A percentile compares a stretch with the other conserved stretches of the same genome.
phyloP scores from a whole-genome alignment of 2,329 filamentous ascomycete species.

The Colletotrichum theobromicola region DNA sequence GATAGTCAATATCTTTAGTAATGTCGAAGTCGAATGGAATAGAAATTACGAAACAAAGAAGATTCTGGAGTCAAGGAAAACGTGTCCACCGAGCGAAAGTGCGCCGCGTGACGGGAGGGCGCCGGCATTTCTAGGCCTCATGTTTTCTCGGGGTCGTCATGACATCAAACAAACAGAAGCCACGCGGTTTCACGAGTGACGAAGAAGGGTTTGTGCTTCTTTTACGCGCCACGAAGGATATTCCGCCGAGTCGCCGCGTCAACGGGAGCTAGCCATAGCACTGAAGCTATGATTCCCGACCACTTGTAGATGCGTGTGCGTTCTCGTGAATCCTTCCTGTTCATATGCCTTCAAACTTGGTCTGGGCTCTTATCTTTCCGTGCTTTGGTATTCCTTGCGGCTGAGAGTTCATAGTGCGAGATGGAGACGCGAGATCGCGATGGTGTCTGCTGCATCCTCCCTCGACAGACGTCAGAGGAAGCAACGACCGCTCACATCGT shows the following conservation, averaged over 20 bases:
- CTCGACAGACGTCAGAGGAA: background rate
- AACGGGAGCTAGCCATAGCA: slow-evolving; percentile 2
- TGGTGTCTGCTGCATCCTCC: background rate
- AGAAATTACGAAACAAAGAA: background rate
- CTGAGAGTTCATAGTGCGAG: background rate
- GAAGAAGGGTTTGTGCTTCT: background rate
- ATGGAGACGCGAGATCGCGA: background rate
- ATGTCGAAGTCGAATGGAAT: background rate
- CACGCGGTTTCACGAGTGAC: slow-evolving; percentile 1
- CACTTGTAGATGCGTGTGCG: background rate
- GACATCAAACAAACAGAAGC: background rate
- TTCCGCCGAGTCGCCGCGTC: background rate
- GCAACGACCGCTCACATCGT: background rate
- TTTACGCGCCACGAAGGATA: background rate
- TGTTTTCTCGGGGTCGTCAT: background rate
- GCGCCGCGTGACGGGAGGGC: background rate
- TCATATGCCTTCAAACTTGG: background rate
- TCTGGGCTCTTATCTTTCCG: background rate
- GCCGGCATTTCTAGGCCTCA: background rate
- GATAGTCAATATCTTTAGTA: background rate
- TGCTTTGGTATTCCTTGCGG: background rate
- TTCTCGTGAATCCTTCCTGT: background rate
- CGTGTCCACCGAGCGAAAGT: background rate
- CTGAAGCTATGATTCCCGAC: background rate
- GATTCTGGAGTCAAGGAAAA: background rate